Evolutionary conservation across 1,284 basidiomycete species (phyloP), one percentile per base, ranked within the genome.

Genomic region (Boletus calvinii): DNA sequence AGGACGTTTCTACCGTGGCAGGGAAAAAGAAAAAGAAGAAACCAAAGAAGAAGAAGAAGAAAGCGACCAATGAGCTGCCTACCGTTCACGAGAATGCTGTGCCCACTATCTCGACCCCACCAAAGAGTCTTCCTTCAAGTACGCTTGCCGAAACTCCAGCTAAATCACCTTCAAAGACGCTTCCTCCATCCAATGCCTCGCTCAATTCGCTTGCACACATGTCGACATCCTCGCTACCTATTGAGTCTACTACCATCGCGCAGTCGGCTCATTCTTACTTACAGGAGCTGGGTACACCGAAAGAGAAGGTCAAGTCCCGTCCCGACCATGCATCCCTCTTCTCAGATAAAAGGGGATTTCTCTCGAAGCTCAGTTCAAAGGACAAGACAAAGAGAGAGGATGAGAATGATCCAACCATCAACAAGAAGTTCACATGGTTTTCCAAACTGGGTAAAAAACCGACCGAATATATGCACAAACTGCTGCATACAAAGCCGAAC

Each of bases 1-100:
- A 75, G 11, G 69, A 67, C 20, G 52, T 24, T 13, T 17, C 66
- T 24, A 53, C 63, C 0, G 39, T 65, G 4, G 54, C 67, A 5
- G 62, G 70, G 24, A 80, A 80, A 55, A 85, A 86, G 71, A 88
- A 88, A 72, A 85, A 82, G 65, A 84, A 82, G 67, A 87, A 85
- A 62, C 69, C 77, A 6, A 86, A 84, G 75, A 88, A 87, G 67
- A 87, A 84, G 73, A 87, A 85, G 71, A 87, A 84, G 68, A 81
- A 80, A 62, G 58, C 63, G 13, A 50, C 71, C 9, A 55, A 71
- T 9, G 61, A 72, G 18, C 53, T 65, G 11, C 61, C 65, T 44
- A 57, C 50, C 48, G 57, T 57, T 53, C 63, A 61, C 39, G 59
- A 55, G 54, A 60, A 50, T 42, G 12, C 48, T 37, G 38, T 44